Evolutionary conservation across 176 grass and related monocot species (phyloP), one percentile per base, ranked within the genome.

Genomic region (Urochloa ruziziensis): DNA sequence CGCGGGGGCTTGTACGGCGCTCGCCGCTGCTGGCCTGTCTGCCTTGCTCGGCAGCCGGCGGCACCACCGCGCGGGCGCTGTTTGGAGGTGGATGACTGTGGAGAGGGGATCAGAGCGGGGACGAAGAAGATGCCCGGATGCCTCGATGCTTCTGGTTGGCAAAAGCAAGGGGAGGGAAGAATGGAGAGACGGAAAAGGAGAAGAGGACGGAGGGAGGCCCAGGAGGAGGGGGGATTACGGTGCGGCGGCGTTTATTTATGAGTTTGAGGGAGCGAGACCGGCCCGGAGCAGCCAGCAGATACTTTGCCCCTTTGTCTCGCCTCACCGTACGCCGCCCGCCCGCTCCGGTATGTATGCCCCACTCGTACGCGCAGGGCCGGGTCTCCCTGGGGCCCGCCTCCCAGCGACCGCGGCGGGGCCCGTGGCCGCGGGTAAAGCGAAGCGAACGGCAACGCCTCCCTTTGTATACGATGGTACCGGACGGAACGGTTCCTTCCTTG

Each of bases 231-330:
- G n/a, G n/a, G n/a, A n/a, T n/a, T n/a, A 24, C 35, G 71, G 56
- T 27, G 35, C 72, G 64, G 72, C 1, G 64, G 21, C 19, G 19
- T 57, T 57, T 86, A 78, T 82, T 86, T 90, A 86, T 67, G 88
- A 3, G 65, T 25, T 82, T 0, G 7, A 1, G 0, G 46, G 70
- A 19, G 59, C 11, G 53, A 17, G 57, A 64, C 51, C 51, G 3
- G 75, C 44, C 11, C 40, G 44, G 29, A 24, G 28, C 19, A 46
- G 43, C 42, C 10, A 27, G 70, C 10, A 21, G 71, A 35, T 61
- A 7, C 60, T 34, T 62, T 65, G 34, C 64, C 14, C 30, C 19
- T 57, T 44, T 58, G 30, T 23, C 61, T 6, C 39, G 51, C 51
- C 51, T 8, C 85, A 4, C n/a, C 36, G 25, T 44, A 24, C 53